A percentile compares a stretch with the other conserved stretches of the same genome.
phyloP scores from a whole-genome alignment of 2,329 filamentous ascomycete species.

The Sporothrix globosa region DNA sequence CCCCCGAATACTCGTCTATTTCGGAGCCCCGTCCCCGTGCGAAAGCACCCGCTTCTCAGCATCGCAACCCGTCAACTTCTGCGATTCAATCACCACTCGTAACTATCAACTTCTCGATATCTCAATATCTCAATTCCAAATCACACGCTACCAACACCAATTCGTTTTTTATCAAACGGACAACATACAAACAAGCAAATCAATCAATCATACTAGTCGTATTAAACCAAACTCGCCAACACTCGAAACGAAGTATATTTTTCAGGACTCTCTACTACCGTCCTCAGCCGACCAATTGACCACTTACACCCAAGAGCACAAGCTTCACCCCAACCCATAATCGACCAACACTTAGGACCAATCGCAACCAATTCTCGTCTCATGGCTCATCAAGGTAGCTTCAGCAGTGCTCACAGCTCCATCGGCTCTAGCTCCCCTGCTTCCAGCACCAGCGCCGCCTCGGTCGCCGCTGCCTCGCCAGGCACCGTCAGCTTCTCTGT shows the following conservation, averaged over 20 bases:
- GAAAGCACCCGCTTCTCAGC: conserved; percentile 23
- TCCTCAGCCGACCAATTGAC: background rate
- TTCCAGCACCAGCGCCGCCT: conserved; percentile 29
- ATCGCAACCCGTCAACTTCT: conserved; percentile 22
- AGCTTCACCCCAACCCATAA: background rate
- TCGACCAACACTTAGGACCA: conserved; percentile 10
- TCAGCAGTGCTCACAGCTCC: conserved; percentile 31
- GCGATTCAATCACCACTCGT: background rate
- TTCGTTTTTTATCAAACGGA: background rate
- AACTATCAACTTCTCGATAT: background rate
- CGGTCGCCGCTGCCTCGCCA: conserved; percentile 11
- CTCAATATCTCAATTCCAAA: conserved; percentile 5
- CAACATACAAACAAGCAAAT: background rate
- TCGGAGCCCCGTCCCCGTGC: conserved; percentile 23
- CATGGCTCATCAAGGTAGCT: conserved; percentile 34
- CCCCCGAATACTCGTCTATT: conserved; percentile 3
- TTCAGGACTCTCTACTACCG: conserved; percentile 2
- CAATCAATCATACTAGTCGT: background rate
- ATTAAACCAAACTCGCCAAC: conserved; percentile 1
- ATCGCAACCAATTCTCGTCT: background rate
- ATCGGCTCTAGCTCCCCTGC: conserved; percentile 31
- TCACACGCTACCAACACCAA: background rate
- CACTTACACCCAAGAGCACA: background rate
- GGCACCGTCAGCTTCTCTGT: conserved; percentile 54
- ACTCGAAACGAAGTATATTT: background rate